phyloP scores from a whole-genome alignment of 192 early-diverging fungal genomes.

The Umbelopsis vinacea region DNA sequence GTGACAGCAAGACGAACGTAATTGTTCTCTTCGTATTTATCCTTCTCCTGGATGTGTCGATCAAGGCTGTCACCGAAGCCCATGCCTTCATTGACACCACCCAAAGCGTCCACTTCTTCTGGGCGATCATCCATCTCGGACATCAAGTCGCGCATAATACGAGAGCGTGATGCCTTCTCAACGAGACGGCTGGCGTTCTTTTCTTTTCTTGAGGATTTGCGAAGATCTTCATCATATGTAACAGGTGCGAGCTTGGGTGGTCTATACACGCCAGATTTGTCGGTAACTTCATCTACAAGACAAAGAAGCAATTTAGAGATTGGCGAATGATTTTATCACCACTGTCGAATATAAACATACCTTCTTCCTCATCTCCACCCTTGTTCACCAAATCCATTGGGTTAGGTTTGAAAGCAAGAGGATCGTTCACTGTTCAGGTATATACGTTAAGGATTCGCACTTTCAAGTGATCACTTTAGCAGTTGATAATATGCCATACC shows the following conservation, averaged over 20 bases:
- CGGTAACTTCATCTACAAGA: constrained; percentile 42
- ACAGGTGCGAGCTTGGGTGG: constrained; percentile 86
- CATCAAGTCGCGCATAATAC: constrained; percentile 84
- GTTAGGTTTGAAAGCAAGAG: constrained; percentile 93
- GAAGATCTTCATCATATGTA: constrained; percentile 78
- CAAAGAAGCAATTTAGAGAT: background rate
- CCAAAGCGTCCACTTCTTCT: constrained; percentile 73
- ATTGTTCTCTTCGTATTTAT: constrained; percentile 87
- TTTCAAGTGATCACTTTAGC: background rate
- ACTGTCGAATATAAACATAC: constrained; percentile 7
- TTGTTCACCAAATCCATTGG: constrained; percentile 63
- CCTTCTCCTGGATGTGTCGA: constrained; percentile 62
- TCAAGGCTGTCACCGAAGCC: constrained; percentile 62
- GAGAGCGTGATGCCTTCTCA: constrained; percentile 76
- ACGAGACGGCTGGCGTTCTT: constrained; percentile 64
- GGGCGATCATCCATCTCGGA: constrained; percentile 86
- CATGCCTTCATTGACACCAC: constrained; percentile 71
- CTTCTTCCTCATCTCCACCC: constrained; percentile 44
- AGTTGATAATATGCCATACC: constrained; percentile 19
- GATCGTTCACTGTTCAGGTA: constrained; percentile 56
- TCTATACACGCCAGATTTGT: constrained; percentile 72
- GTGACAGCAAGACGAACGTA: constrained; percentile 76
- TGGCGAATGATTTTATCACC: background rate
- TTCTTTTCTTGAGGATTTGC: constrained; percentile 57
- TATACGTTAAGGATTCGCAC: background rate